Base-by-base conservation (phyloP, 495 filamentous ascomycete species). In the Lindgomyces ingoldianus region DNA sequence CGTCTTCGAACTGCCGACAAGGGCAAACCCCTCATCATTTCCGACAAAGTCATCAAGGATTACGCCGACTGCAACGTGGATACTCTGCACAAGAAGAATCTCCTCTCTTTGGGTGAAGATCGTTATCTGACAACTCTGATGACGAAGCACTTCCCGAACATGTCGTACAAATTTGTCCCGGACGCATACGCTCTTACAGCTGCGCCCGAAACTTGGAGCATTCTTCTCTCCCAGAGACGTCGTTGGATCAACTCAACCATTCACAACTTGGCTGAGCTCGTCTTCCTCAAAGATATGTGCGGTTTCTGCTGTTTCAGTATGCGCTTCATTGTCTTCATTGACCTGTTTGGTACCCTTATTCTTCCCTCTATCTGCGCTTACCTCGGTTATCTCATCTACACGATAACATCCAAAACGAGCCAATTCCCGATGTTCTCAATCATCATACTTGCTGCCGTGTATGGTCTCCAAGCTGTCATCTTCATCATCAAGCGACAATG, bases 261-360 rank as follows among this genome's bases (percentile, higher is more conserved):
- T 53, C 94, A 98, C 81, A 98, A 98, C 72, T 74, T 98, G 70
- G 87, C 85, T 16, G 94, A 98, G 76, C 78, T 98, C 70, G 88
- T 96, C 64, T 85, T 86, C 64, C 81, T 98, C 41, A 85, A 90
- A 69, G 90, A 98, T 68, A 86, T 98, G 74, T 98, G 94, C 72
- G 94, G 94, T 57, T 98, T 98, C 86, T 98, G 94, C 77, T 97
- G 91, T 77, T 98, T 98, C 81, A 92, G 89, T 60, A 98, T 98
- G 94, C 88, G 94, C 57, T 98, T 98, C 72, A 86, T 98, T 49
- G 94, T 98, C 58, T 88, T 98, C 67, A 87, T 98, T 67, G 94
- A 98, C 81, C 84, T 98, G 12, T 84, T 93, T 58, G 92, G 93
- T 74, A 98, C 94, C 9, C 80, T 98, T 69, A 93, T 96, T 72